Percentiles rank a stretch among this genome's conserved stretches.
Conservation (phyloP, 345 rosid species). For the Gossypium rotundifolium region DNA sequence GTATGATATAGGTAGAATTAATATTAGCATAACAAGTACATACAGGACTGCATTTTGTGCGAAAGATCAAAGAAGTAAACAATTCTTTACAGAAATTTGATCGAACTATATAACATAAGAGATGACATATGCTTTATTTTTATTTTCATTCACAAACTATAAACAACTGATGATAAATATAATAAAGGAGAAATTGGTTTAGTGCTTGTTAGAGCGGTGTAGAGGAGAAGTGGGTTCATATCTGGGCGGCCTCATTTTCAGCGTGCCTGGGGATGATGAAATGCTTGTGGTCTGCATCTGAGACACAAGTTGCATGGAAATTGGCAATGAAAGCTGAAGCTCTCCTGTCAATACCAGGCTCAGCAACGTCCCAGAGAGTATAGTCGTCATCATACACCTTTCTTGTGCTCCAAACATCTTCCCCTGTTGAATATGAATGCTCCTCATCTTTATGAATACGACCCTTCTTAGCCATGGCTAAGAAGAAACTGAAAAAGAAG, state of each 20-base stretch:
- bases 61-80: not conserved
- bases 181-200: not conserved
- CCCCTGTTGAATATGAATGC: not conserved
- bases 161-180: not conserved
- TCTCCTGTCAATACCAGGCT: conserved; percentile 46
- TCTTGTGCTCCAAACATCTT: conserved; percentile 9
- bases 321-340: conserved; percentile 44
- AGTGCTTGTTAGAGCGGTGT: not conserved
- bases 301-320: conserved; percentile 33
- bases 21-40: too few relatives aligned
- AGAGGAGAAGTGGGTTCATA: not conserved
- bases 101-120: not conserved
- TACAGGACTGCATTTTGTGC: not conserved
- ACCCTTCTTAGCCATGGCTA: not conserved
- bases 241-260: not conserved
- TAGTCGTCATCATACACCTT: conserved; percentile 44
- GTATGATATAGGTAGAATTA: too few relatives aligned
- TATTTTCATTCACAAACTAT: not conserved
- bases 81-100: not conserved
- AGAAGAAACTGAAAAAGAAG: not conserved
- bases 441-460: not conserved
- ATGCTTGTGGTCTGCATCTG: conserved; percentile 12
- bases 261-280: conserved; percentile 16
- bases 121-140: not conserved
- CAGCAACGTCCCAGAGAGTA: conserved; percentile 30